A percentile compares a stretch with the other conserved stretches of the same genome.
phyloP scores from a whole-genome alignment of 1,284 basidiomycete species.

The Apiotrichum akiyoshidainum region DNA sequence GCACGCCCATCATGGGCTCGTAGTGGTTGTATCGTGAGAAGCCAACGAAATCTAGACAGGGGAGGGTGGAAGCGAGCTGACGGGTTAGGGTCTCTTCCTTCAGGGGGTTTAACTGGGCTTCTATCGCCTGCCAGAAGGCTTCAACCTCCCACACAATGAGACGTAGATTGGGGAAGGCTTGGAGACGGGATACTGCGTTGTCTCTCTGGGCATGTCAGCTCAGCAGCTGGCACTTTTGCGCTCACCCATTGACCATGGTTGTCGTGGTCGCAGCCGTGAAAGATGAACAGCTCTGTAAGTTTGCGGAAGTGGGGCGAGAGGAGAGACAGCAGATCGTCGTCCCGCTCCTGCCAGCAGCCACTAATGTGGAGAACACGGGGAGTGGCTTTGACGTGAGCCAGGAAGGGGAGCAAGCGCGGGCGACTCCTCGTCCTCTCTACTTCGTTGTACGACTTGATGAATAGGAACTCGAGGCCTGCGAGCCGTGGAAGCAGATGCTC shows the following conservation, averaged over 20 bases:
- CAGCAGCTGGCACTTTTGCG: background rate
- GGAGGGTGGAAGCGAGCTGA: background rate
- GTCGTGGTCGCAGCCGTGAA: background rate
- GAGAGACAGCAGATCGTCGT: background rate
- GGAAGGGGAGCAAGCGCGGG: background rate
- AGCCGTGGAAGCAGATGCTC: background rate
- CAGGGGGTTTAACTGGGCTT: background rate
- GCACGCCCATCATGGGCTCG: background rate
- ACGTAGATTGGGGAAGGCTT: background rate
- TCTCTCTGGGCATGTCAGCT: background rate
- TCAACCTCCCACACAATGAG: background rate
- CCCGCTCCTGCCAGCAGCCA: background rate
- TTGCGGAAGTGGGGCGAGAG: background rate
- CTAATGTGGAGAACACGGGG: background rate
- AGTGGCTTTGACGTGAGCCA: background rate
- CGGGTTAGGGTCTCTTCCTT: background rate
- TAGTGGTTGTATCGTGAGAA: background rate
- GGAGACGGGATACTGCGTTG: background rate
- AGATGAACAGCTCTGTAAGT: background rate
- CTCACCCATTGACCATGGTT: background rate
- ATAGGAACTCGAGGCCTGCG: background rate
- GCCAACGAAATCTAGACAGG: background rate
- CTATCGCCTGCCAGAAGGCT: background rate
- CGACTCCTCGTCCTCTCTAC: background rate
- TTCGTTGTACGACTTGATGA: background rate